Evolutionary conservation across 768 basidiomycete genomes (phyloP).

Genomic region (Pulveroboletus ravenelii): DNA sequence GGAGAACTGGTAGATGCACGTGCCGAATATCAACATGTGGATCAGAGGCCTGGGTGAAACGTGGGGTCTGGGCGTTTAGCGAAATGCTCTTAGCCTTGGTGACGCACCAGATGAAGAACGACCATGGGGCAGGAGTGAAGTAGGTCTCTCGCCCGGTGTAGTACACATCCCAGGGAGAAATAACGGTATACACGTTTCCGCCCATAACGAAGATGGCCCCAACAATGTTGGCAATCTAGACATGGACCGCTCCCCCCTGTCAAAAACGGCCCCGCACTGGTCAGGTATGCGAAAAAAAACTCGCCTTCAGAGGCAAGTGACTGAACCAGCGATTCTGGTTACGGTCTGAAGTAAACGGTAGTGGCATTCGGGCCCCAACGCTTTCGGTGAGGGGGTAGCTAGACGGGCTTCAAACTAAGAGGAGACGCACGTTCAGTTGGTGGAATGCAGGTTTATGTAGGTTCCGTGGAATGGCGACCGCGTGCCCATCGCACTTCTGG

Average conservation of each 20-base stretch:
- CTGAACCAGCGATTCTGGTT: conserved; percentile 39
- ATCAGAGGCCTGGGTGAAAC: conserved; percentile 45
- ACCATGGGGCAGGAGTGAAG: conserved; percentile 61
- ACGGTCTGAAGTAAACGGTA: conserved; percentile 15
- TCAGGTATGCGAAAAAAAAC: background rate
- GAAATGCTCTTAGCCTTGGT: no score
- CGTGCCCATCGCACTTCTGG: conserved; percentile 26
- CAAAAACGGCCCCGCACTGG: background rate
- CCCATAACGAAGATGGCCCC: conserved; percentile 55
- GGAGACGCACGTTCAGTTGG: conserved; percentile 4
- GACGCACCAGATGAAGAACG: conserved; percentile 57
- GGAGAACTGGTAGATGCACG: conserved; percentile 58
- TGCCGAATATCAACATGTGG: conserved; percentile 62
- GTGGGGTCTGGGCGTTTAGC: background rate
- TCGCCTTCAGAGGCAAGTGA: conserved; percentile 52
- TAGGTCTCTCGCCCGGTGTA: conserved; percentile 54
- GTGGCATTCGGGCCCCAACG: conserved; percentile 18
- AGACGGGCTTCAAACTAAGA: conserved; percentile 8
- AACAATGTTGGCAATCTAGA: conserved; percentile 49
- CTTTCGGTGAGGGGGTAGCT: conserved; percentile 7
- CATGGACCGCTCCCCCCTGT: background rate
- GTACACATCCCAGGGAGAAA: conserved; percentile 48
- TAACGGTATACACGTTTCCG: conserved; percentile 57
- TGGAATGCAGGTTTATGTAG: conserved; percentile 24
- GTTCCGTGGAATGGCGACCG: conserved; percentile 13